These are phyloP conservation scores for Diutina rugosa DNA, from an alignment of 1,139 yeast species.

Conservation along the genomic window DNA sequence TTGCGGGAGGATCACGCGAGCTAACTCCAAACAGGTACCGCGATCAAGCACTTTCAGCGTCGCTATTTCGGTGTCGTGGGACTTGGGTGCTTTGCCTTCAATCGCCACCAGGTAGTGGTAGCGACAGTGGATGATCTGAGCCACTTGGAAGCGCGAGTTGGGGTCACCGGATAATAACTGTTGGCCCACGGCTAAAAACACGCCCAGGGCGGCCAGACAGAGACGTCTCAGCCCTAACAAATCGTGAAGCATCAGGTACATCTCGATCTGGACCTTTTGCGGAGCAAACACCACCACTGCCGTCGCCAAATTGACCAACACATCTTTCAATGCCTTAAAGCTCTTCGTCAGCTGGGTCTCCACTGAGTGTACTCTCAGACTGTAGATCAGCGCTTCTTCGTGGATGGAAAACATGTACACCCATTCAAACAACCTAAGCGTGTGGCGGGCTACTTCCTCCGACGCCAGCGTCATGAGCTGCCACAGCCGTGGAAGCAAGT, in stretches of 20 bases:
- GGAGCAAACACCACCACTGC: constrained; percentile 12
- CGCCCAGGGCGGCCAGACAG: constrained; percentile 56
- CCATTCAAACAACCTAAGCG: constrained; percentile 22
- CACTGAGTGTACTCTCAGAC: constrained; percentile 19
- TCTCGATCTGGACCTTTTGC: constrained; percentile 15
- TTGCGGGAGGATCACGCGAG: constrained; percentile 49
- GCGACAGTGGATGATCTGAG: constrained; percentile 69
- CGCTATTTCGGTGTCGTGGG: constrained; percentile 26
- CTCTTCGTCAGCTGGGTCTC: constrained; percentile 16
- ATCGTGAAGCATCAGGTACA: constrained; percentile 52
- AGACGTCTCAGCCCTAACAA: constrained; percentile 58
- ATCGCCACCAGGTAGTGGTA: constrained; percentile 55
- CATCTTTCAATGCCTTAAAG: constrained; percentile 36
- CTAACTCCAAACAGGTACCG: constrained; percentile 41
- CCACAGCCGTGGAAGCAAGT: constrained; percentile 8
- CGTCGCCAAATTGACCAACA: constrained; percentile 30
- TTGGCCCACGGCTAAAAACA: constrained; percentile 49
- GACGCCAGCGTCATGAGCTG: constrained; percentile 3
- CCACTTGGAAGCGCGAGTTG: constrained; percentile 35
- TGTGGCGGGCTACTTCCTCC: constrained; percentile 5
- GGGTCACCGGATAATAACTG: constrained; percentile 27
- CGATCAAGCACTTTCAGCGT: constrained; percentile 14
- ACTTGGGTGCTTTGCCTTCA: constrained; percentile 27
- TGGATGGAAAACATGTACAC: constrained; percentile 32
- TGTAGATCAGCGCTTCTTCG: constrained; percentile 35